Percentiles rank a stretch among this genome's conserved stretches.
These are phyloP conservation scores for Aegilops tauschii DNA, from an alignment of 176 grass and related monocot species.

Conservation along the genomic window DNA sequence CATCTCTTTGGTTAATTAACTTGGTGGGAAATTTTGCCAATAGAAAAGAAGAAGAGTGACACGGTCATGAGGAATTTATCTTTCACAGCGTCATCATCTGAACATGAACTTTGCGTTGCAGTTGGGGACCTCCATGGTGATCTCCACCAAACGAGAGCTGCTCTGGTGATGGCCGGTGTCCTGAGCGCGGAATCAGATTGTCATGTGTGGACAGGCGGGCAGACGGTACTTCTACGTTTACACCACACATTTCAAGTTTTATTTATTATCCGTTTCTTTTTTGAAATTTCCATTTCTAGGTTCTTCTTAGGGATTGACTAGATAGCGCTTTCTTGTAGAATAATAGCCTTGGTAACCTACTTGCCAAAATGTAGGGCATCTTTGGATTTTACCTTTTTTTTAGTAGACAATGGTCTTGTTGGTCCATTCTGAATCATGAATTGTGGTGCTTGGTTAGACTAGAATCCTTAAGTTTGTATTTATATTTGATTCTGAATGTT, in stretches of 20 bases:
- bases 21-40: background rate
- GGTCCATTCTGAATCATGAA: background rate
- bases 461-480: background rate
- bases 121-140: slow-evolving; percentile 95
- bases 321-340: background rate
- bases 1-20: background rate
- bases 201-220: slow-evolving; percentile 77
- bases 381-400: too few relatives aligned
- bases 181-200: slow-evolving; percentile 53
- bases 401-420: too few relatives aligned
- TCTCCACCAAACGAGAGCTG: slow-evolving; percentile 64
- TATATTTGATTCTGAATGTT: background rate
- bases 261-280: background rate
- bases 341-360: too few relatives aligned
- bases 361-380: too few relatives aligned
- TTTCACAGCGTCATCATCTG: too few relatives aligned
- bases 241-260: background rate
- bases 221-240: slow-evolving; percentile 44
- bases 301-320: background rate
- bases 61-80: too few relatives aligned
- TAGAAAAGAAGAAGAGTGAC: background rate
- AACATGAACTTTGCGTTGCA: slow-evolving; percentile 18
- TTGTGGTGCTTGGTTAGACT: background rate
- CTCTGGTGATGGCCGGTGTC: slow-evolving; percentile 69
- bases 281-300: background rate